Percentiles rank a stretch among this genome's conserved stretches.
Conservation (phyloP, 1,284 basidiomycete genomes). For the Rhodofomes roseus region DNA sequence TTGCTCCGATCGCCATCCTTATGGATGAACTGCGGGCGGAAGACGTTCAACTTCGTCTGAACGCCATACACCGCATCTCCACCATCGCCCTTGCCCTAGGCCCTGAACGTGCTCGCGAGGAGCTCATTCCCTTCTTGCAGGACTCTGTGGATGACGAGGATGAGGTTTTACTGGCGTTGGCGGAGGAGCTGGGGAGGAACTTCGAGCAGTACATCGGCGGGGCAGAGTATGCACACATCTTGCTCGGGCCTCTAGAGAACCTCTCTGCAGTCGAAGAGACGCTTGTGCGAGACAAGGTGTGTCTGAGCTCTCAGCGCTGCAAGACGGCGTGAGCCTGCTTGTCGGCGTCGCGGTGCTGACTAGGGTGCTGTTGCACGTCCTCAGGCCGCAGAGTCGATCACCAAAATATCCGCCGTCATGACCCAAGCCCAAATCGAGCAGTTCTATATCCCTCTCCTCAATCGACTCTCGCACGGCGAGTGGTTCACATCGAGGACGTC, state of each 20-base stretch:
- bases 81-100: constrained; percentile 98
- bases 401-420: constrained; percentile 83
- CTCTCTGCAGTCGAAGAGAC: constrained; percentile 98
- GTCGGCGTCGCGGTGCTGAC: not conserved
- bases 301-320: not conserved
- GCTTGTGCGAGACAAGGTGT: constrained; percentile 95
- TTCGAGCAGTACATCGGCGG: constrained; percentile 97
- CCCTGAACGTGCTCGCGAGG: constrained; percentile 91
- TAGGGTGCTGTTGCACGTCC: not conserved
- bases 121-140: constrained; percentile 95
- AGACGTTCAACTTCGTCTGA: constrained; percentile 91
- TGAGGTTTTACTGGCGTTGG: constrained; percentile 94
- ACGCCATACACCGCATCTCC: constrained; percentile 96
- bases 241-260: constrained; percentile 94
- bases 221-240: constrained; percentile 80
- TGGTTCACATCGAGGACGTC: constrained; percentile 99
- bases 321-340: constrained; percentile 11
- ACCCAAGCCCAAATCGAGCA: constrained; percentile 85
- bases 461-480: constrained; percentile 89
- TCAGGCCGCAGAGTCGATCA: constrained; percentile 95
- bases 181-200: constrained; percentile 91
- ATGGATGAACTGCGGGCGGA: constrained; percentile 96
- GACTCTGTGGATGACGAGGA: constrained; percentile 99
- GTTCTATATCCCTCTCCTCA: constrained; percentile 89
- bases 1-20: constrained; percentile 83